Percentiles rank a stretch among this genome's conserved stretches.
These are phyloP conservation scores for Pyrenochaeta sp. DNA, from an alignment of 2,329 filamentous ascomycete genomes.

Conservation along the genomic window DNA sequence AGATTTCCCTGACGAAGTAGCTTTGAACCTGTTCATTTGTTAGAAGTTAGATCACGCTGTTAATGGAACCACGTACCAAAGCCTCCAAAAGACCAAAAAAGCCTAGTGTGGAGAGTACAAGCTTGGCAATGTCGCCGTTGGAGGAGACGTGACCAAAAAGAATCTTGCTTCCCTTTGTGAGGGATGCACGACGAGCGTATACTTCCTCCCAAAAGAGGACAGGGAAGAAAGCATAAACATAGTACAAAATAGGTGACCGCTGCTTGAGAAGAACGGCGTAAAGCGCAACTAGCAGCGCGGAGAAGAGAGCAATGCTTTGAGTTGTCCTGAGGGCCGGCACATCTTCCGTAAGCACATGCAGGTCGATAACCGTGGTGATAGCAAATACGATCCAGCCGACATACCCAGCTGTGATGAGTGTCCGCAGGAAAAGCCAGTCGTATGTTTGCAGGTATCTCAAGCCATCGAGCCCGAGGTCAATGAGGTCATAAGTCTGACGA, in stretches of 20 bases:
- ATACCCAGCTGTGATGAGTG: slow-evolving; percentile 88
- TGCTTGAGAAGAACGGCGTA: slow-evolving; percentile 84
- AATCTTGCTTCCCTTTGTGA: slow-evolving; percentile 70
- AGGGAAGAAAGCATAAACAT: slow-evolving; percentile 90
- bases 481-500: slow-evolving; percentile 76
- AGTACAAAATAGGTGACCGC: slow-evolving; percentile 83
- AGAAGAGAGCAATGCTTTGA: slow-evolving; percentile 71
- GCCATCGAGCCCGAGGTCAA: slow-evolving; percentile 79
- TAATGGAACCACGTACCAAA: slow-evolving; percentile 57
- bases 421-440: slow-evolving; percentile 94
- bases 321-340: slow-evolving; percentile 70
- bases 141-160: slow-evolving; percentile 76
- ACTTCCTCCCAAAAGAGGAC: slow-evolving; percentile 98
- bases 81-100: slow-evolving; percentile 82
- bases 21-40: slow-evolving; percentile 73
- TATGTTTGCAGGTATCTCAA: slow-evolving; percentile 96
- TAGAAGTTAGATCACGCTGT: slow-evolving; percentile 1
- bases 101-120: slow-evolving; percentile 69
- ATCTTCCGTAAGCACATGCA: slow-evolving; percentile 81
- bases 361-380: slow-evolving; percentile 84
- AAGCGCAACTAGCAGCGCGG: slow-evolving; percentile 75
- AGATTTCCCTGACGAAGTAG: slow-evolving; percentile 89
- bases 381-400: slow-evolving; percentile 96
- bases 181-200: slow-evolving; percentile 75
- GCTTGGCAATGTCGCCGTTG: slow-evolving; percentile 63